phyloP scores from a whole-genome alignment of 2,329 filamentous ascomycete genomes.

The Thelonectria blattea region DNA sequence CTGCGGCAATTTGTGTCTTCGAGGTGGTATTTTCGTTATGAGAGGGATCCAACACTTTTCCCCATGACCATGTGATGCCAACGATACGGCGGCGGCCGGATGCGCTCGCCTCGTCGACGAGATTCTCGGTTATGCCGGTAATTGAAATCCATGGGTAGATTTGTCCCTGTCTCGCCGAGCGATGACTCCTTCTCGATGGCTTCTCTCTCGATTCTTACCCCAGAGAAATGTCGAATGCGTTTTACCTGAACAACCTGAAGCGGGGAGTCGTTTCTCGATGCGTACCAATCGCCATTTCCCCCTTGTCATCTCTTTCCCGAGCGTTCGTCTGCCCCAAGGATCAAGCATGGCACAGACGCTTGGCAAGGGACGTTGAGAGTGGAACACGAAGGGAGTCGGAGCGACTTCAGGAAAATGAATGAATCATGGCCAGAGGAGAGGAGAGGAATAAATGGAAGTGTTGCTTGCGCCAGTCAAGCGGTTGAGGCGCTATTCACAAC shows the following conservation, averaged over 20 bases:
- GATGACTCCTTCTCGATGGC: neutral
- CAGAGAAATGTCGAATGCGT: slow-evolving; percentile 23
- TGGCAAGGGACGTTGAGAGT: neutral
- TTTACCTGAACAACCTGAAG: neutral
- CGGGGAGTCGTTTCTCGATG: neutral
- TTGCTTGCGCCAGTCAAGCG: too few relatives aligned
- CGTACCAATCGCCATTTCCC: slow-evolving; percentile 9
- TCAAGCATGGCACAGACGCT: slow-evolving; percentile 13
- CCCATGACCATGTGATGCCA: neutral
- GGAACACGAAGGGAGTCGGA: neutral
- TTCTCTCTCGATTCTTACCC: slow-evolving; percentile 24
- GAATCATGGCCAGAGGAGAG: neutral
- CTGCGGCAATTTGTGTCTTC: slow-evolving; percentile 1
- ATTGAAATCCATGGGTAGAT: slow-evolving; percentile 9
- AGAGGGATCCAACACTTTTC: neutral
- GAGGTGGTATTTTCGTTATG: neutral
- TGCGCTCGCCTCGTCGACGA: neutral
- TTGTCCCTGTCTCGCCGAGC: neutral
- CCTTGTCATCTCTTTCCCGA: slow-evolving; percentile 5
- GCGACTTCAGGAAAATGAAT: neutral
- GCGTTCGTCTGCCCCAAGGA: slow-evolving; percentile 4
- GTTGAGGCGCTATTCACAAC: neutral
- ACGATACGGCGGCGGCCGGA: neutral
- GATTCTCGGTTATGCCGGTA: slow-evolving; percentile 14
- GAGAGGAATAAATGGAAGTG: neutral